A percentile compares a stretch with the other conserved stretches of the same genome.
These are phyloP conservation scores for Aureobasidium pullulans DNA, from an alignment of 2,329 filamentous ascomycete genomes.

Conservation along the genomic window DNA sequence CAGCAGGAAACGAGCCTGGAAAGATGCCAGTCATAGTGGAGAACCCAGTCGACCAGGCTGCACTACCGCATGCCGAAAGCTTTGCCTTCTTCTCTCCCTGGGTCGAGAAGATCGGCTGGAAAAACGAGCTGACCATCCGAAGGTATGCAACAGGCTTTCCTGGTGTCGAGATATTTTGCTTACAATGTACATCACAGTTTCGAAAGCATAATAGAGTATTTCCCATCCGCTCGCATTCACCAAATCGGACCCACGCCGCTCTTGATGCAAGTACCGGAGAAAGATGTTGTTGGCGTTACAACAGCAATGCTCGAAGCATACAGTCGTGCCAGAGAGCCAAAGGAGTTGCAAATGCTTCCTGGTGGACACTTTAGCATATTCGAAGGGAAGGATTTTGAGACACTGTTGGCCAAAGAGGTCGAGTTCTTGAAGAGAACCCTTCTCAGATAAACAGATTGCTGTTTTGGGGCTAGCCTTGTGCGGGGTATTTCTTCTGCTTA, in stretches of 20 bases:
- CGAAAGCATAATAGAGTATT: constrained; percentile 23
- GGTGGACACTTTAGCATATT: constrained; percentile 37
- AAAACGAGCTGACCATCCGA: constrained; percentile 32
- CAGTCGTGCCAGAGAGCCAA: constrained; percentile 32
- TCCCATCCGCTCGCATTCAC: constrained; percentile 27
- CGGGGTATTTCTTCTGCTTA: not conserved
- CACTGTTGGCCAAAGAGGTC: constrained; percentile 26
- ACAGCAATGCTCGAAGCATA: constrained; percentile 32
- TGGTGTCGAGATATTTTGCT: not conserved
- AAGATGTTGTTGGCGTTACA: constrained; percentile 29
- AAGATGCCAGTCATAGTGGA: constrained; percentile 6
- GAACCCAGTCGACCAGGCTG: constrained; percentile 25
- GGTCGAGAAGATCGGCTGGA: constrained; percentile 30
- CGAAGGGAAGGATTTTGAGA: constrained; percentile 22
- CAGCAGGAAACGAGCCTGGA: constrained; percentile 8
- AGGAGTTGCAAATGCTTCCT: constrained; percentile 30
- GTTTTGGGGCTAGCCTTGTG: not conserved
- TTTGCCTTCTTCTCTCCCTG: constrained; percentile 29
- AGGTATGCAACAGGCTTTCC: not conserved
- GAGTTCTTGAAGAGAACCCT: constrained; percentile 25
- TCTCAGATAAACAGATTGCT: not conserved
- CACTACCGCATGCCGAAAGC: constrained; percentile 30
- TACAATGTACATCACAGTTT: constrained; percentile 16
- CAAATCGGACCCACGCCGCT: constrained; percentile 34
- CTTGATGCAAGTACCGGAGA: constrained; percentile 29